A percentile compares a stretch with the other conserved stretches of the same genome.
Evolutionary conservation across 768 basidiomycete genomes (phyloP).

Genomic region (Goffeauzyma gilvescens): DNA sequence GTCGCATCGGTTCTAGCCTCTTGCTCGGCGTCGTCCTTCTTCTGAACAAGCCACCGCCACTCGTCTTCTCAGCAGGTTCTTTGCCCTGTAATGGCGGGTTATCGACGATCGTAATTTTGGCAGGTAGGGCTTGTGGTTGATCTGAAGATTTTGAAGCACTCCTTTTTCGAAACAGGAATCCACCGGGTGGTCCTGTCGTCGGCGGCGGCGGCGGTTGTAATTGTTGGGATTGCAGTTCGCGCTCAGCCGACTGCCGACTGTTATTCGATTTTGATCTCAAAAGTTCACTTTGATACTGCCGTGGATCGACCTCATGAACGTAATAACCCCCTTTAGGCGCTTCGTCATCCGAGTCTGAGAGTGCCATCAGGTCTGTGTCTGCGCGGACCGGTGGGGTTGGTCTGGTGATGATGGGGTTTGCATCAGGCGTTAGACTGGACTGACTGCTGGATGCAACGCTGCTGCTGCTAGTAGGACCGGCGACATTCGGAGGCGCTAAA

Average conservation of each 20-base stretch:
- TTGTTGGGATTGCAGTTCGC: background rate
- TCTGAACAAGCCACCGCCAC: slow-evolving; percentile 1
- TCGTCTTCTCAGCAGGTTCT: background rate
- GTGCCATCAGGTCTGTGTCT: slow-evolving; percentile 25
- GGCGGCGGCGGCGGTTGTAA: background rate
- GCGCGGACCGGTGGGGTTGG: slow-evolving; percentile 19
- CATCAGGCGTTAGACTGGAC: too few species aligned
- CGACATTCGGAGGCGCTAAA: too few species aligned
- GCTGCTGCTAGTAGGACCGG: too few species aligned
- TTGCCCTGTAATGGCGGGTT: slow-evolving; percentile 7
- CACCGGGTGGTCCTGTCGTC: background rate
- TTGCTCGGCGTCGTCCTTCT: slow-evolving; percentile 9
- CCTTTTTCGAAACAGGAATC: background rate
- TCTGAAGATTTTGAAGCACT: background rate
- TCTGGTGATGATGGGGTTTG: too few species aligned
- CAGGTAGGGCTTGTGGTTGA: background rate
- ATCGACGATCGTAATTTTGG: slow-evolving; percentile 6
- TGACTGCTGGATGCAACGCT: too few species aligned
- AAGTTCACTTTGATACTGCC: background rate
- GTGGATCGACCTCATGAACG: slow-evolving; percentile 16
- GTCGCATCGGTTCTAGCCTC: too few species aligned
- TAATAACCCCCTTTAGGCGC: slow-evolving; percentile 27
- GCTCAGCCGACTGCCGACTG: background rate
- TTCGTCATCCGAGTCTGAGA: slow-evolving; percentile 32
- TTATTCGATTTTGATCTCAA: background rate